These are phyloP conservation scores for Solanum appendiculatum DNA, from an alignment of 257 asterid genomes.

Conservation along the genomic window DNA sequence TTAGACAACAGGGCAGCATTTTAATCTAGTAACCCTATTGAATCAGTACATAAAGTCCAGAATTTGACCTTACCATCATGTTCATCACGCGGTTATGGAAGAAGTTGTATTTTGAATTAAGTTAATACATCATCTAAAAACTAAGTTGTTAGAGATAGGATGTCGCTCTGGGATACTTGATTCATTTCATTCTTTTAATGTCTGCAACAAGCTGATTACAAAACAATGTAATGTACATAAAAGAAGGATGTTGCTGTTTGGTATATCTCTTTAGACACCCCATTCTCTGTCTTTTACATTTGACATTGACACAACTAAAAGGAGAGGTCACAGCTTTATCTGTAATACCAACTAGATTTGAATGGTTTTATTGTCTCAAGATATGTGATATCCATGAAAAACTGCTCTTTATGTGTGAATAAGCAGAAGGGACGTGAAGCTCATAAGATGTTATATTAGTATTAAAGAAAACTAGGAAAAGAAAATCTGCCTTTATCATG, in stretches of 20 bases:
- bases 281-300: not conserved
- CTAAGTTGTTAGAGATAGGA: not conserved
- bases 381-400: not conserved
- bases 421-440: not conserved
- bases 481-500: not conserved
- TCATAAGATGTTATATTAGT: not conserved
- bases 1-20: not conserved
- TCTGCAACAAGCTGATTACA: not conserved
- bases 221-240: not conserved
- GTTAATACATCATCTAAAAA: not conserved
- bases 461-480: not conserved
- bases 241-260: not conserved
- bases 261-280: not conserved
- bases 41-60: not conserved
- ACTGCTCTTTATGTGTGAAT: not conserved
- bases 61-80: not conserved
- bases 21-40: not conserved
- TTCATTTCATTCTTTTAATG: not conserved
- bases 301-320: not conserved
- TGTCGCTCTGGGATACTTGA: not conserved
- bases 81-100: not conserved
- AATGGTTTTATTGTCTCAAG: not conserved
- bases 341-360: not conserved
- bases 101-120: not conserved
- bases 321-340: not conserved